These are phyloP conservation scores for Meyerozyma elateridarum DNA, from an alignment of 1,139 yeast genomes.

Conservation along the genomic window DNA sequence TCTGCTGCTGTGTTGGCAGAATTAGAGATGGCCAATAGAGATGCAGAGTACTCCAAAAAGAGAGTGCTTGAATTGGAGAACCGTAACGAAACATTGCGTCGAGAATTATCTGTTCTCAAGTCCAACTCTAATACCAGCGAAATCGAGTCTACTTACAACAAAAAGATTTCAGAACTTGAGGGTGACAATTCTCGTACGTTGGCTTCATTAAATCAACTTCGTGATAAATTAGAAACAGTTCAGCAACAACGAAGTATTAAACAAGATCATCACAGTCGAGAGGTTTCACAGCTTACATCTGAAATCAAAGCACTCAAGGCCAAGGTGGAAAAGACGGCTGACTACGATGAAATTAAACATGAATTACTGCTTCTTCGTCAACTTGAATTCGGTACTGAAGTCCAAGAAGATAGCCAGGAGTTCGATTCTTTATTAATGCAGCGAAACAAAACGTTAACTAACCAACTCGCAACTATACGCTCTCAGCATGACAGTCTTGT, in stretches of 20 bases:
- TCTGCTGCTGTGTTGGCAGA: slow-evolving; percentile 42
- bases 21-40: slow-evolving; percentile 65
- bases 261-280: slow-evolving; percentile 38
- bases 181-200: slow-evolving; percentile 61
- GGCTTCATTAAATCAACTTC: slow-evolving; percentile 57
- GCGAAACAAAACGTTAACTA: slow-evolving; percentile 56
- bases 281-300: slow-evolving; percentile 40
- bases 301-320: slow-evolving; percentile 50
- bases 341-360: slow-evolving; percentile 73
- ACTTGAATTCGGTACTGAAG: slow-evolving; percentile 62
- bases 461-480: slow-evolving; percentile 55
- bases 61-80: slow-evolving; percentile 69
- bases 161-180: slow-evolving; percentile 53
- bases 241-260: slow-evolving; percentile 31
- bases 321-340: slow-evolving; percentile 44
- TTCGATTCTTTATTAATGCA: slow-evolving; percentile 50
- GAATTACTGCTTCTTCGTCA: slow-evolving; percentile 70
- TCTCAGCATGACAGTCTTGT: slow-evolving; percentile 43
- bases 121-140: slow-evolving; percentile 41
- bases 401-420: slow-evolving; percentile 18
- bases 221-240: slow-evolving; percentile 28
- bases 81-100: slow-evolving; percentile 69
- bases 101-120: slow-evolving; percentile 46
- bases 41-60: slow-evolving; percentile 67
- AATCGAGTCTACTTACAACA: slow-evolving; percentile 26